Evolutionary conservation across 2,329 filamentous ascomycete species (phyloP).

Genomic region (Fusarium sp.): DNA sequence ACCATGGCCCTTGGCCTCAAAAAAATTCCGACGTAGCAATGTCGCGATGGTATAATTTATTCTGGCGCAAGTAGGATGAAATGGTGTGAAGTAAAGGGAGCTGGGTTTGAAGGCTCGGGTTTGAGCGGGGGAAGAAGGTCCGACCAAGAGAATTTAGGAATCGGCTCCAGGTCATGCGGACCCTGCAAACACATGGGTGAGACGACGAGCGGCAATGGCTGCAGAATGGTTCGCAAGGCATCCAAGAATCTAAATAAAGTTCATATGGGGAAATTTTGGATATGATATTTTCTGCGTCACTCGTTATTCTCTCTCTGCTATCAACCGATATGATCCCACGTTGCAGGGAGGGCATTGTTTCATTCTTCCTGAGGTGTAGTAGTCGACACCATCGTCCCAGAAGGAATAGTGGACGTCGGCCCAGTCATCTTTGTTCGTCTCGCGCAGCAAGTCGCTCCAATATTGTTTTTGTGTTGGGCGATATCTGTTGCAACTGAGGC

Average conservation of each 20-base stretch:
- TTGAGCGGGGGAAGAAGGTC: background rate
- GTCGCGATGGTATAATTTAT: background rate
- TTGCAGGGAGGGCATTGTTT: conserved; percentile 40
- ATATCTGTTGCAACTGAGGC: conserved; percentile 39
- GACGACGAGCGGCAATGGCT: background rate
- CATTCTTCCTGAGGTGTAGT: conserved; percentile 19
- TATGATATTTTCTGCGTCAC: background rate
- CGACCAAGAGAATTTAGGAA: conserved; percentile 1
- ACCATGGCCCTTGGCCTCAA: background rate
- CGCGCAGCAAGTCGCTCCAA: conserved; percentile 24
- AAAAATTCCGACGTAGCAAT: background rate
- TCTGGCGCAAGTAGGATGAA: background rate
- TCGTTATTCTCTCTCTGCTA: background rate
- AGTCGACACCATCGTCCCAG: conserved; percentile 25
- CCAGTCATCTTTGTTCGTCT: conserved; percentile 12
- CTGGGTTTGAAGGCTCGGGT: background rate
- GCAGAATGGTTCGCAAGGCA: background rate
- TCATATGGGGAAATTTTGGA: background rate
- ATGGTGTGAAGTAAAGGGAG: background rate
- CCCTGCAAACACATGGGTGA: background rate
- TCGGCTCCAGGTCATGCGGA: background rate
- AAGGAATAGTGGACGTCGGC: conserved; percentile 3
- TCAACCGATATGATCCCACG: conserved; percentile 6
- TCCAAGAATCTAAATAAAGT: background rate
- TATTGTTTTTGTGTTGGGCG: conserved; percentile 37